A percentile compares a stretch with the other conserved stretches of the same genome.
Evolutionary conservation across 352 stramenopile species (phyloP).

Genomic region (Aphanomyces cochlioides): DNA sequence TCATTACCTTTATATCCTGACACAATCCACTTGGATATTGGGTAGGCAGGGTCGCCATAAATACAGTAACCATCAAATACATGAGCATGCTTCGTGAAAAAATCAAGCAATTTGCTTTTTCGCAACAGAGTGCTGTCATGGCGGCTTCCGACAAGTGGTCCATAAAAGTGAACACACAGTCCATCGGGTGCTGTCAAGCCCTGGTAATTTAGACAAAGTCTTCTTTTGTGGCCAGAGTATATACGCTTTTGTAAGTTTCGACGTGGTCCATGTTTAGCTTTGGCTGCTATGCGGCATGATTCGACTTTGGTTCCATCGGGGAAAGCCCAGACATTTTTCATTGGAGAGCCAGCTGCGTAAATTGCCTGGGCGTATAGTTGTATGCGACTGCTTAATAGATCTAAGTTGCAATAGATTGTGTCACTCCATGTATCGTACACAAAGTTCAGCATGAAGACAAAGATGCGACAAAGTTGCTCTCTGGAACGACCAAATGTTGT

Average conservation of each 20-base stretch:
- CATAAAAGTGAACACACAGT: conserved; percentile 23
- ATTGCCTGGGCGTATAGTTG: conserved; percentile 11
- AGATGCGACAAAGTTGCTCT: conserved; percentile 4
- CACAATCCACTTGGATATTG: conserved; percentile 14
- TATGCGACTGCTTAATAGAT: neutral
- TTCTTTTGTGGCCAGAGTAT: conserved; percentile 17
- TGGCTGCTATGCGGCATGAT: neutral
- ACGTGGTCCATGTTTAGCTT: neutral
- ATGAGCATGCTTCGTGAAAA: neutral
- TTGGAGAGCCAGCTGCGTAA: neutral
- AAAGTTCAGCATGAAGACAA: conserved; percentile 1
- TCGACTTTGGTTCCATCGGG: conserved; percentile 23
- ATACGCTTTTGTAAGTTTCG: conserved; percentile 11
- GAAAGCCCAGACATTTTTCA: conserved; percentile 14
- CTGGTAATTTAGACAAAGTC: conserved; percentile 11
- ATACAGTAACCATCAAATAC: conserved; percentile 6
- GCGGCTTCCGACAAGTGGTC: neutral
- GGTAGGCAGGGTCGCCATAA: conserved; percentile 32
- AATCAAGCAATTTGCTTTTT: neutral
- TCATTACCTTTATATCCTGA: conserved; percentile 29
- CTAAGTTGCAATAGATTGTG: neutral
- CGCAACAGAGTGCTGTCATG: conserved; percentile 16
- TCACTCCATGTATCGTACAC: conserved; percentile 1
- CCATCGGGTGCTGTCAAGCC: conserved; percentile 15
- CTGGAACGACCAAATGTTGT: conserved; percentile 1